These are phyloP conservation scores for Penicillium psychrofluorescens DNA, from an alignment of 495 filamentous ascomycete species.

Conservation along the genomic window DNA sequence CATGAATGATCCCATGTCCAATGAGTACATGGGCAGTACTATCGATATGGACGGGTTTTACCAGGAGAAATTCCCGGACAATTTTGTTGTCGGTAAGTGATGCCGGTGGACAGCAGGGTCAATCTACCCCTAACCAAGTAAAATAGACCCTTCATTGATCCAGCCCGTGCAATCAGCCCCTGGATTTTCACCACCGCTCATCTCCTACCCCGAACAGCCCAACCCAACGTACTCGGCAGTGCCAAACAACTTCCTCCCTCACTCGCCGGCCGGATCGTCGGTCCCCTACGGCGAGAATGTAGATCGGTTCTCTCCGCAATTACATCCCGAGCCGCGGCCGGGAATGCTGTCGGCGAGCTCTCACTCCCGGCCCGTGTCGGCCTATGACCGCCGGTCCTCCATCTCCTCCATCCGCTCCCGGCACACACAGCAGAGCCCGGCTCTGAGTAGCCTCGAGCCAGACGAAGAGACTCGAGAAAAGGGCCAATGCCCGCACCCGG, in stretches of 20 bases:
- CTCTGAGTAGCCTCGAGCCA: slow-evolving; percentile 42
- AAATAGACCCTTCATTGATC: slow-evolving; percentile 53
- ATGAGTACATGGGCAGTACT: slow-evolving; percentile 31
- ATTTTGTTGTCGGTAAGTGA: slow-evolving; percentile 76
- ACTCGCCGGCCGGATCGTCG: slow-evolving; percentile 29
- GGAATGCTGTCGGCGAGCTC: slow-evolving; percentile 23
- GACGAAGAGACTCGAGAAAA: slow-evolving; percentile 60
- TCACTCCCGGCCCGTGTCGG: slow-evolving; percentile 28
- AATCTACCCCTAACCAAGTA: not conserved
- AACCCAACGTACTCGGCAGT: slow-evolving; percentile 15
- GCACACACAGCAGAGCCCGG: slow-evolving; percentile 46
- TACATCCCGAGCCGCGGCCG: slow-evolving; percentile 19
- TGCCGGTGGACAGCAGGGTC: not conserved
- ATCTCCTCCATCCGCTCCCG: slow-evolving; percentile 50
- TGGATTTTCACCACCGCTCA: slow-evolving; percentile 21
- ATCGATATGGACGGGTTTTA: slow-evolving; percentile 31
- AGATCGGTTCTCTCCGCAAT: slow-evolving; percentile 21
- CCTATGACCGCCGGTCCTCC: slow-evolving; percentile 44
- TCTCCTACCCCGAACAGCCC: slow-evolving; percentile 28
- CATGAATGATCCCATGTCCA: slow-evolving; percentile 49
- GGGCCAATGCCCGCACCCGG: slow-evolving; percentile 72
- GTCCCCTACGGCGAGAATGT: slow-evolving; percentile 20
- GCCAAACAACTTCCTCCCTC: slow-evolving; percentile 21
- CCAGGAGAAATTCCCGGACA: slow-evolving; percentile 53
- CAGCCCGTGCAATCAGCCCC: slow-evolving; percentile 32